phyloP scores from a whole-genome alignment of 2,329 filamentous ascomycete genomes.

The Cytospora paraplurivora region DNA sequence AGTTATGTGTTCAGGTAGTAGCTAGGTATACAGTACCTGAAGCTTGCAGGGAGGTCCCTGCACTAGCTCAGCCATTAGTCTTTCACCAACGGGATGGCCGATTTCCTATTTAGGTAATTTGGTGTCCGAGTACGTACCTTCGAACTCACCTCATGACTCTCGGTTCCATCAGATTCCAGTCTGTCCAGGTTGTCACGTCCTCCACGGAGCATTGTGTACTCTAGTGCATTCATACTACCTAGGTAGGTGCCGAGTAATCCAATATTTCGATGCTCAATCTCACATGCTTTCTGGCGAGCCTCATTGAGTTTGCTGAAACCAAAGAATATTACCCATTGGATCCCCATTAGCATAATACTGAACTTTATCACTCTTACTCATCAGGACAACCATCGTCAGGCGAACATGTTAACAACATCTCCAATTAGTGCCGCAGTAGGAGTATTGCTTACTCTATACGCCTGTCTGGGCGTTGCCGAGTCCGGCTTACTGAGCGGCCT shows the following conservation, averaged over 20 bases:
- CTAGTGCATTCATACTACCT: too few species aligned
- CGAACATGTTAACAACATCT: neutral
- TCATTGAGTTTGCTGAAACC: too few species aligned
- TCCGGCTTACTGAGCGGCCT: neutral
- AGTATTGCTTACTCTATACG: neutral
- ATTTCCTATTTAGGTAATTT: constrained; percentile 18
- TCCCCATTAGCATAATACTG: too few species aligned
- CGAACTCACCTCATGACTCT: neutral
- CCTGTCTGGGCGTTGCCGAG: neutral
- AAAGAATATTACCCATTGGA: too few species aligned
- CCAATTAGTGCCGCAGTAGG: neutral
- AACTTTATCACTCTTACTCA: neutral
- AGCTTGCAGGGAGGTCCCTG: neutral
- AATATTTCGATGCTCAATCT: too few species aligned
- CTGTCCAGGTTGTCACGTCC: too few species aligned
- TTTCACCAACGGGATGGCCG: constrained; percentile 7
- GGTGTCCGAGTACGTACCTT: neutral
- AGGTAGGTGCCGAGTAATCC: too few species aligned
- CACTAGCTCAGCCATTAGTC: constrained; percentile 12
- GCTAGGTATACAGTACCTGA: too few species aligned
- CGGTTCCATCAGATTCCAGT: neutral
- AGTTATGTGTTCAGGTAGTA: too few species aligned
- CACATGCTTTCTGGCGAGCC: too few species aligned
- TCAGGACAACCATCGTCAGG: neutral
- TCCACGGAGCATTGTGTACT: too few species aligned